Percentiles rank a stretch among this genome's conserved stretches.
Conservation (phyloP, 1,284 basidiomycete species). For the Trametes polyzona region DNA sequence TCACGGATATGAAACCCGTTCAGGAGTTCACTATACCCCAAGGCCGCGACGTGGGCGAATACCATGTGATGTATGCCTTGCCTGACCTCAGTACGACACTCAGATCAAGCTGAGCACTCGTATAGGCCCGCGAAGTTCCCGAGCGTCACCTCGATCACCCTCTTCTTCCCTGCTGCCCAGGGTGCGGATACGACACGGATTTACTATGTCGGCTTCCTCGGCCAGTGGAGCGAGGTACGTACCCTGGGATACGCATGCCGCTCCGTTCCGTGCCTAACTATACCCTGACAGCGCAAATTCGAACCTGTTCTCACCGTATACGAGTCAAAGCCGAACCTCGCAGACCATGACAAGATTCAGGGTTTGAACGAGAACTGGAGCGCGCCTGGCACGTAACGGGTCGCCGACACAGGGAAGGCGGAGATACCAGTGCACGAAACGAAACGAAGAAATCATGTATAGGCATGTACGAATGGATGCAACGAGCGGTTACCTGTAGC, state of each 20-base stretch:
- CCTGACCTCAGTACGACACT: background rate
- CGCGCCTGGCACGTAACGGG: conserved; percentile 34
- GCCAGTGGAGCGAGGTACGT: conserved; percentile 73
- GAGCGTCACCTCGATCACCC: conserved; percentile 69
- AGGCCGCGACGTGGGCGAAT: conserved; percentile 76
- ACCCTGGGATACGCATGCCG: background rate
- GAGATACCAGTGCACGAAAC: background rate
- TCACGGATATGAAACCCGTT: conserved; percentile 58
- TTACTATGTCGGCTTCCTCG: conserved; percentile 82
- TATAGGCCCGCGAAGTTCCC: conserved; percentile 73
- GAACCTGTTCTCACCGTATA: conserved; percentile 78
- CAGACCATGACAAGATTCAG: conserved; percentile 80
- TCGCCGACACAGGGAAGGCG: background rate
- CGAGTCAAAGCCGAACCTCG: conserved; percentile 77
- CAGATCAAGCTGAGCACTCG: background rate
- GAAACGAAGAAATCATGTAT: background rate
- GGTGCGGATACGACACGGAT: conserved; percentile 71
- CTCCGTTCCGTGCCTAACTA: background rate
- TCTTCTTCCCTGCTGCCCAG: conserved; percentile 76
- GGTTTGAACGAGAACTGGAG: conserved; percentile 65
- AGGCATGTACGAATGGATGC: no score
- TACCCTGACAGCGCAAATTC: conserved; percentile 55
- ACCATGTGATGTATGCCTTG: conserved; percentile 58
- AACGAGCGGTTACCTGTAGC: background rate
- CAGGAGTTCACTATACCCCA: conserved; percentile 73